Evolutionary conservation across 2,329 filamentous ascomycete genomes (phyloP).

Genomic region (Penicillium corylophilum): DNA sequence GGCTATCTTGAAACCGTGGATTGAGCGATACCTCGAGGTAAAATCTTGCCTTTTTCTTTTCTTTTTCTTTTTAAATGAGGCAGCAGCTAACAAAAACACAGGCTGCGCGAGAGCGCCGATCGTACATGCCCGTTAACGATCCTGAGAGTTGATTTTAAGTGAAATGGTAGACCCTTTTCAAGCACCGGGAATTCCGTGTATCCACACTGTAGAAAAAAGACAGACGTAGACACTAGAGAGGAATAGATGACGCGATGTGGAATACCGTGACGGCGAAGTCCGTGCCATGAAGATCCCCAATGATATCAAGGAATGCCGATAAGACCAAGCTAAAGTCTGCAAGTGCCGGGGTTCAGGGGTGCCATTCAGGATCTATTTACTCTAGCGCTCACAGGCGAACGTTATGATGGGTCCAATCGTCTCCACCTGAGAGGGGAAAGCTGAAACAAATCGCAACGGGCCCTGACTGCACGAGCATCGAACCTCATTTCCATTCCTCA

Average conservation of each 20-base stretch:
- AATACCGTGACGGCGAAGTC: conserved; percentile 4
- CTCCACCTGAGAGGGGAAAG: conserved; percentile 1
- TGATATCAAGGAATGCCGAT: conserved; percentile 14
- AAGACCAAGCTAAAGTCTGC: background rate
- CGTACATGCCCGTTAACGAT: conserved; percentile 53
- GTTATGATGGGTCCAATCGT: conserved; percentile 13
- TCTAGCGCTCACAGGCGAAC: conserved; percentile 7
- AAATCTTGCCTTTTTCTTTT: conserved; percentile 17
- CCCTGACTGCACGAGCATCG: background rate
- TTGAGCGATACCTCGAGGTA: conserved; percentile 57
- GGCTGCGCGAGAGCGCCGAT: conserved; percentile 49
- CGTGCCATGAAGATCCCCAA: conserved; percentile 7
- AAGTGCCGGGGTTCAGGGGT: conserved; percentile 5
- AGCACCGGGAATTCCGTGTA: too few relatives aligned
- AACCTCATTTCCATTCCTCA: background rate
- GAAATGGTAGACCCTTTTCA: background rate
- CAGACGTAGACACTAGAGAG: background rate
- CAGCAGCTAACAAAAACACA: conserved; percentile 22
- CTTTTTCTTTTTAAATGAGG: background rate
- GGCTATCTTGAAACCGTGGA: conserved; percentile 60
- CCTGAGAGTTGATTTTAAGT: conserved; percentile 3
- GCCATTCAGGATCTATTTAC: conserved; percentile 13
- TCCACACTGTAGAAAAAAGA: background rate
- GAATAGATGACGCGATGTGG: background rate
- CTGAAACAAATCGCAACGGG: conserved; percentile 13